phyloP scores from a whole-genome alignment of 2,329 filamentous ascomycete genomes.

The Pseudogymnoascus sp. region DNA sequence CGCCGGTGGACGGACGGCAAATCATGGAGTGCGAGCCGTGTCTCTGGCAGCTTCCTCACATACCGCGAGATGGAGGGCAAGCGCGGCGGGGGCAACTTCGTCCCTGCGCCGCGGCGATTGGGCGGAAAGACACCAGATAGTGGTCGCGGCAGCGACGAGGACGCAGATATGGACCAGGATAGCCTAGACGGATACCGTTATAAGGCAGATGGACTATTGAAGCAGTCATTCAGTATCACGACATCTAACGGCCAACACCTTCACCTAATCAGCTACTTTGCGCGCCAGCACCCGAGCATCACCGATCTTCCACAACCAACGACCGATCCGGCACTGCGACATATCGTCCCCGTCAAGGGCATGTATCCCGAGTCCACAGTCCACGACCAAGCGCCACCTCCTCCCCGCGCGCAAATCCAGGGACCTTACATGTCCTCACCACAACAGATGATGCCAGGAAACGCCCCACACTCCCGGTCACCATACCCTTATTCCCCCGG shows the following conservation, averaged over 20 bases:
- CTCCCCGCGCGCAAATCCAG: slow-evolving; percentile 62
- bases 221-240: slow-evolving; percentile 99
- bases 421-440: slow-evolving; percentile 39
- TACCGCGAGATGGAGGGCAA: slow-evolving; percentile 99
- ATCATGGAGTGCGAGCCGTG: slow-evolving; percentile 95
- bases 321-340: slow-evolving; percentile 69
- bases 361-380: slow-evolving; percentile 97
- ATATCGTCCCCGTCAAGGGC: slow-evolving; percentile 82
- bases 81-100: slow-evolving; percentile 70
- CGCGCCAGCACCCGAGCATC: slow-evolving; percentile 67
- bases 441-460: slow-evolving; percentile 36
- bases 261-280: slow-evolving; percentile 96
- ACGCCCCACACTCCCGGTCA: slow-evolving; percentile 34
- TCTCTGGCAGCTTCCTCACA: slow-evolving; percentile 94
- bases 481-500: slow-evolving; percentile 36
- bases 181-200: slow-evolving; percentile 85
- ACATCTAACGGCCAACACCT: slow-evolving; percentile 85
- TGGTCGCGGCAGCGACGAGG: slow-evolving; percentile 73
- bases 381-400: slow-evolving; percentile 74
- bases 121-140: slow-evolving; percentile 78
- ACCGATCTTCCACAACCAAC: slow-evolving; percentile 75
- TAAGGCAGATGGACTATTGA: slow-evolving; percentile 96
- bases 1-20: slow-evolving; percentile 97
- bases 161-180: slow-evolving; percentile 64
- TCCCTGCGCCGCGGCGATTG: slow-evolving; percentile 48